Conservation (phyloP, 306 rosid genomes). For the Cicer bijugum region DNA sequence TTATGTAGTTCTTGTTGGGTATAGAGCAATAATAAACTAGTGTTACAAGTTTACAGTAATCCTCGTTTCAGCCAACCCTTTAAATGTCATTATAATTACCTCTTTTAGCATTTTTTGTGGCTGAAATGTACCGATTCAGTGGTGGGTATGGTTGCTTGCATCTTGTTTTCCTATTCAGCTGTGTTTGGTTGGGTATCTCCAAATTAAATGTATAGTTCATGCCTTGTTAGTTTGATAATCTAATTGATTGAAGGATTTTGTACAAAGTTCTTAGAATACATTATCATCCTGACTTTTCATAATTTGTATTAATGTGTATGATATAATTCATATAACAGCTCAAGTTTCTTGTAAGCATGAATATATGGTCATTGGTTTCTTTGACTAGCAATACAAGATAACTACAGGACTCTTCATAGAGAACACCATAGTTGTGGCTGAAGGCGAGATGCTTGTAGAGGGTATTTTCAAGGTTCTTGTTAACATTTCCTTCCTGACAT, state of each 20-base stretch:
- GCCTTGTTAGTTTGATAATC: constrained; percentile 33
- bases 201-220: constrained; percentile 11
- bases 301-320: constrained; percentile 4
- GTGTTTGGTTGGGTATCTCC: background rate
- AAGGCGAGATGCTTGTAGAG: constrained; percentile 88
- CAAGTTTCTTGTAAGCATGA: constrained; percentile 28
- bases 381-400: constrained; percentile 87
- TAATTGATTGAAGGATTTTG: constrained; percentile 35
- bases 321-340: constrained; percentile 13
- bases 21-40: constrained; percentile 5
- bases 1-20: constrained; percentile 15
- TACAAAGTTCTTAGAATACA: constrained; percentile 17
- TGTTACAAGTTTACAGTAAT: background rate
- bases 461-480: constrained; percentile 80
- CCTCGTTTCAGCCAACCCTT: background rate
- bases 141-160: constrained; percentile 26
- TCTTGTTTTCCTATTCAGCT: background rate
- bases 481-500: constrained; percentile 32
- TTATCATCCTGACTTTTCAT: constrained; percentile 12
- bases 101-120: background rate
- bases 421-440: constrained; percentile 93
- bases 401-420: constrained; percentile 91
- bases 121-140: constrained; percentile 22
- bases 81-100: constrained; percentile 6
- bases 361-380: constrained; percentile 48